Percentiles rank a stretch among this genome's conserved stretches.
Evolutionary conservation across 108 stramenopile genomes (phyloP).

Genomic region (Tribonema minus): DNA sequence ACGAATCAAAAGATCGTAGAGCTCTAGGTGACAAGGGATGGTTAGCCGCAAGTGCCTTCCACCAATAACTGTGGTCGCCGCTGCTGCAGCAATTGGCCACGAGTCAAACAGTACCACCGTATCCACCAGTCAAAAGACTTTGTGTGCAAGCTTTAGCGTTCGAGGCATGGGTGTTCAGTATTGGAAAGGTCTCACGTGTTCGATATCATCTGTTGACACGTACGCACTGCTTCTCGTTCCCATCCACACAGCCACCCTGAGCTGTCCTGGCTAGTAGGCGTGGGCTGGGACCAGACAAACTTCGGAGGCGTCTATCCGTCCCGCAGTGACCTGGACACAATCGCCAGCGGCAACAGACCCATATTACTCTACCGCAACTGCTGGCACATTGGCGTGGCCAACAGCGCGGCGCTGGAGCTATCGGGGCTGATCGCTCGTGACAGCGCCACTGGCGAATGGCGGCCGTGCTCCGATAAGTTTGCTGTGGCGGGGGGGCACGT

Average conservation of each 20-base stretch:
- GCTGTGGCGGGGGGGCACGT: neutral
- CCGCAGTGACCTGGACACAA: conserved; percentile 22
- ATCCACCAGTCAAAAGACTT: too few relatives aligned
- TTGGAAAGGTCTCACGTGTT: too few relatives aligned
- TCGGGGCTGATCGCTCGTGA: conserved; percentile 9
- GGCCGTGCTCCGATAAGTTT: neutral
- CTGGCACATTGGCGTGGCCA: conserved; percentile 53
- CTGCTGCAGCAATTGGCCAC: too few relatives aligned
- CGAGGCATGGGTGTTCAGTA: too few relatives aligned
- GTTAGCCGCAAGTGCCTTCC: too few relatives aligned
- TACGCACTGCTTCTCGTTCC: too few relatives aligned
- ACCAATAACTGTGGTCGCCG: too few relatives aligned
- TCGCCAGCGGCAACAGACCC: conserved; percentile 23
- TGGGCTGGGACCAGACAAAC: conserved; percentile 1
- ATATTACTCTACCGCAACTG: conserved; percentile 54
- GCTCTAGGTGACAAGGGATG: too few relatives aligned
- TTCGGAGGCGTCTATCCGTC: conserved; percentile 1
- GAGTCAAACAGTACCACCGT: too few relatives aligned
- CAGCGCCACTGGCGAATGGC: neutral
- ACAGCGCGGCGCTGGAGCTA: conserved; percentile 45
- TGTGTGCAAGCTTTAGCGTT: too few relatives aligned
- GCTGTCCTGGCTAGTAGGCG: neutral
- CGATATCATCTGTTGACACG: too few relatives aligned
- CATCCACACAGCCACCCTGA: neutral
- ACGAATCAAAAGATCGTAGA: too few relatives aligned